Evolutionary conservation across 2,329 filamentous ascomycete genomes (phyloP), one percentile per base, ranked within the genome.

Genomic region (Xylariomycetidae sp.): DNA sequence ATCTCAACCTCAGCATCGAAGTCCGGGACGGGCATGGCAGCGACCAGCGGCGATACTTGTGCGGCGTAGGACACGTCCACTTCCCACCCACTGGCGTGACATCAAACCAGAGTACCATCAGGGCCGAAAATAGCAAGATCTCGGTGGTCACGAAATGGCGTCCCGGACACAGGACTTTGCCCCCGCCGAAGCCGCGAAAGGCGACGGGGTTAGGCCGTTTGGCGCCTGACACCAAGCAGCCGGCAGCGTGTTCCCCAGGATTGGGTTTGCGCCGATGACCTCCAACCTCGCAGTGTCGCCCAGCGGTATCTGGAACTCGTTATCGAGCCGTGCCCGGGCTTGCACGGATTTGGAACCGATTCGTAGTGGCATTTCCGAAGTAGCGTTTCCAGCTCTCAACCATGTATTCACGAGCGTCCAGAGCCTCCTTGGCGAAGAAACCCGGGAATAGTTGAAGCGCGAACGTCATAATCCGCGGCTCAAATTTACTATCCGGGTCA

Each of bases 181-280:
- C 43, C 0, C 43, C 40, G 4, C 43, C 43, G 17, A 43, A 43
- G 3, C 25, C 40, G 5, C 43, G 38, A n/a, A 43, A 41, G 4
- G 40, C 38, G 1, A 38, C 35, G 2, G 43, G 35, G 10, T 43
- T 42, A 19, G 25, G 18, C 5, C 43, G 33, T 12, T 34, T 32
- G 9, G 3, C 8, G 4, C 15, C 4, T 3, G 18, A 16, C 17
- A 10, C 13, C 19, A 25, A 19, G 5, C 14, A 13, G 2, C 15
- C 12, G n/a, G 16, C 20, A 4, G 24, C 40, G 19, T 44, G 42
- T 10, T 47, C 36, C 1, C 47, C 38, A 2, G 28, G 24, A 8
- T 26, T 22, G 6, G 42, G 43, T 8, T 44, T 45, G 40, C 40
- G 10, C 27, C 29, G 10, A 19, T 10, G 16, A 39, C 17, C 24